Percentiles rank a stretch among this genome's conserved stretches.
These are phyloP conservation scores for Purshia tridentata DNA, from an alignment of 306 rosid species.

Conservation along the genomic window DNA sequence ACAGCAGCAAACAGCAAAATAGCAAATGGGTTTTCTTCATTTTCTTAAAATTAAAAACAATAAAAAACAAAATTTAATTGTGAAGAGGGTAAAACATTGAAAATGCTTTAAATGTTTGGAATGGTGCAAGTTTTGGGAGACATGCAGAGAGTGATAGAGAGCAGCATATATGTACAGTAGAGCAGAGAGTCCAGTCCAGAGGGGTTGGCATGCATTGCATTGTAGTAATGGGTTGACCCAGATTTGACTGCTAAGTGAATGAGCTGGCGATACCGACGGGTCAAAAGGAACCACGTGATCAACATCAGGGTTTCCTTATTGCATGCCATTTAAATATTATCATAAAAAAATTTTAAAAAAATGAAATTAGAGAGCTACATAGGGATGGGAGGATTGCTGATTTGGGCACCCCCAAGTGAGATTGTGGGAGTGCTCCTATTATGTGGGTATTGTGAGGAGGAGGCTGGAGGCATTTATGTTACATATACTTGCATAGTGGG, in stretches of 20 bases:
- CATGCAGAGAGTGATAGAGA: constrained; percentile 3
- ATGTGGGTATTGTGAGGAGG: background rate
- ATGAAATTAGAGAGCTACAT: background rate
- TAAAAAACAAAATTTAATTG: background rate
- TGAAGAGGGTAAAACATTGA: constrained; percentile 13
- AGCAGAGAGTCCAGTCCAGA: constrained; percentile 33
- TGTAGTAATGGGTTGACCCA: constrained; percentile 40
- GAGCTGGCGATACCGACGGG: constrained; percentile 73
- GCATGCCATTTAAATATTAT: constrained; percentile 5
- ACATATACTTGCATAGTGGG: background rate
- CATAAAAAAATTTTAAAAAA: background rate
- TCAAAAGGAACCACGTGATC: constrained; percentile 62
- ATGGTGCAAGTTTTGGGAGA: constrained; percentile 1
- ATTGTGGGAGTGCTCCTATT: no score
- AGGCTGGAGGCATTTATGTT: background rate
- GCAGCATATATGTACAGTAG: background rate
- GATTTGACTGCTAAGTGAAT: constrained; percentile 57
- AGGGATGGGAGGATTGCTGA: background rate
- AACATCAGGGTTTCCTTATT: background rate
- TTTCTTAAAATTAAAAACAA: constrained; percentile 17
- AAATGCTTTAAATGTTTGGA: constrained; percentile 2
- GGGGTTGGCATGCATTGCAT: constrained; percentile 44
- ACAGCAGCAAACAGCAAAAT: background rate
- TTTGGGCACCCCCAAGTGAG: background rate
- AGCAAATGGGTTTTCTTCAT: background rate